phyloP scores from a whole-genome alignment of 1,284 basidiomycete species.

The Macrocystidia cucumis region DNA sequence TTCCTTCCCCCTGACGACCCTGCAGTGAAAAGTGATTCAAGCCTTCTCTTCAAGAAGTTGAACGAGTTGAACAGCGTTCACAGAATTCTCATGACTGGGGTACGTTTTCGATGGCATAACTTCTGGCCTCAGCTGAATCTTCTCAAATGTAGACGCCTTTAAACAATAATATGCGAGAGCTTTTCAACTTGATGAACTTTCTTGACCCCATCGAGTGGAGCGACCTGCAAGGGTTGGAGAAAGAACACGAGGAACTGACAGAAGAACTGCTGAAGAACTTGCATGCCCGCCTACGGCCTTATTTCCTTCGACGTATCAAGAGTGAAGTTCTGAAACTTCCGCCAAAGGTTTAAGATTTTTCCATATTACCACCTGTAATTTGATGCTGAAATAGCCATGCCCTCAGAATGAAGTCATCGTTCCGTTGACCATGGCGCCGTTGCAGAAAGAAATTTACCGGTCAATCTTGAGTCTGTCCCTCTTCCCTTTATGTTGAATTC shows the following conservation, averaged over 20 bases:
- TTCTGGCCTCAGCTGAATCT: slow-evolving; percentile 2
- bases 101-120: slow-evolving; percentile 20
- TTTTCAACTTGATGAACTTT: slow-evolving; percentile 95
- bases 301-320: slow-evolving; percentile 91
- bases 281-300: slow-evolving; percentile 76
- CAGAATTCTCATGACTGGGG: slow-evolving; percentile 88
- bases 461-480: slow-evolving; percentile 61
- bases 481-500: neutral
- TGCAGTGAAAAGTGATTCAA: slow-evolving; percentile 75
- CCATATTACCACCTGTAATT: neutral
- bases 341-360: slow-evolving; percentile 57
- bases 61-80: slow-evolving; percentile 76
- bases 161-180: slow-evolving; percentile 93
- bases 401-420: slow-evolving; percentile 82
- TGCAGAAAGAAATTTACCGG: slow-evolving; percentile 89
- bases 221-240: slow-evolving; percentile 65
- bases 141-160: slow-evolving; percentile 67
- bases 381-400: slow-evolving; percentile 17
- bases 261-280: slow-evolving; percentile 76
- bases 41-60: slow-evolving; percentile 78
- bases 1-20: slow-evolving; percentile 1
- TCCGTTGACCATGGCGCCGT: slow-evolving; percentile 81
- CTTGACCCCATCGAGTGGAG: slow-evolving; percentile 74
- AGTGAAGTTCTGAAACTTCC: slow-evolving; percentile 89
- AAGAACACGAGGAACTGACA: slow-evolving; percentile 66